Base-by-base conservation (phyloP, 371 early-diverging fungal genomes). In the Lichtheimia ornata region DNA sequence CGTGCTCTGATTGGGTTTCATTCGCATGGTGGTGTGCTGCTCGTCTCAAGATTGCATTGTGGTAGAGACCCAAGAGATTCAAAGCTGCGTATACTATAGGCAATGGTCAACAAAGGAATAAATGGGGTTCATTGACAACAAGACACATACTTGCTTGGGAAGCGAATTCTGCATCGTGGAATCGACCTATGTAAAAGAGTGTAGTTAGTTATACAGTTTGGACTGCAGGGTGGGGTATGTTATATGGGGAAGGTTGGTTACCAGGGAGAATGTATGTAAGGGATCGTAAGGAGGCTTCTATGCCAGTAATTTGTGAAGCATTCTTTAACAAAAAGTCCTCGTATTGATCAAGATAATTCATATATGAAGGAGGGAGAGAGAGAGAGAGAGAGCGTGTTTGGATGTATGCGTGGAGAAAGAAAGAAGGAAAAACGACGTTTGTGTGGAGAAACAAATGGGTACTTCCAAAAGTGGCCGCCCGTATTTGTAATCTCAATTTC, bases 221-320 rank as follows among this genome's bases (percentile, higher is more conserved):
- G 13, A 5, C 22, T 54, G 35, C 35, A 35, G 35, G 35, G 35
- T 35, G 22, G 22, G 22, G 22, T 18, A 7, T 17, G 9, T 40
- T 25, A 15, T 55, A n/a, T n/a, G n/a, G n/a, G n/a, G n/a, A n/a
- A 30, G 40, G 7, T 3, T 27, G 17, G 52, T 14, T 62, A 91
- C 95, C 96, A 40, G 97, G 97, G 18, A 97, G 73, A 35, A 97
- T 83, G 69, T 96, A 97, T 18, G 96, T 93, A 42, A 96, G 81
- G 27, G 94, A 89, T 18, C 96, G 84, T 28, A 95, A 77, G 9
- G 88, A 84, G 66, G 89, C 88, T 71, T 97, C 98, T 50, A 97
- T 89, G 44, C 91, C 88, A 28, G 87, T 89, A 62, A 97, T 87
- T 72, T 92, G 89, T 15, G 95, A 82, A 0, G 94, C 95, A 76